A percentile compares a stretch with the other conserved stretches of the same genome.
phyloP scores from a whole-genome alignment of 208 protist species.

The Wallacemonas sp. region DNA sequence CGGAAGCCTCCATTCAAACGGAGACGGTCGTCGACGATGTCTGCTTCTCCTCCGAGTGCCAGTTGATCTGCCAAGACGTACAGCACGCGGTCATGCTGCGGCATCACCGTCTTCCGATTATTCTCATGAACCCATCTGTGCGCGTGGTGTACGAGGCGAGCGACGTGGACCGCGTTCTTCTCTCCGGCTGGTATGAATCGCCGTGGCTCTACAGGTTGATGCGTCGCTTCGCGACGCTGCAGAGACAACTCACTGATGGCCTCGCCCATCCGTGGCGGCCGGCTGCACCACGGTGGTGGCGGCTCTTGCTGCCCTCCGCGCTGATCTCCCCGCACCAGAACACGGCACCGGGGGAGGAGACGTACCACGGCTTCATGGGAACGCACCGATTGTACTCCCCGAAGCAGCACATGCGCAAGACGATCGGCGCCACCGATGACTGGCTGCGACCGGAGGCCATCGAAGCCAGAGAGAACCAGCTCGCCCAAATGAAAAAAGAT shows the following conservation, averaged over 20 bases:
- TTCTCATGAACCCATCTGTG: slow-evolving; percentile 77
- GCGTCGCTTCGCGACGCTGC: not conserved
- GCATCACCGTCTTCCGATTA: slow-evolving; percentile 40
- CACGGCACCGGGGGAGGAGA: too few relatives aligned
- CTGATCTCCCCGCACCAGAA: too few relatives aligned
- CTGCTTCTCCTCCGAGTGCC: slow-evolving; percentile 71
- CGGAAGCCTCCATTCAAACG: too few relatives aligned
- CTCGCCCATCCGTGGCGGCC: not conserved
- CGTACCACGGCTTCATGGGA: too few relatives aligned
- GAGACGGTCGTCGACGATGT: slow-evolving; percentile 33
- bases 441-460: slow-evolving; percentile 23
- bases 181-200: slow-evolving; percentile 6
- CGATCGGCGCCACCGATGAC: slow-evolving; percentile 26
- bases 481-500: too few relatives aligned
- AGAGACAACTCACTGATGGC: not conserved
- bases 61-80: slow-evolving; percentile 65
- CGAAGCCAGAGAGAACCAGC: too few relatives aligned
- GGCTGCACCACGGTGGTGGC: slow-evolving; percentile 6
- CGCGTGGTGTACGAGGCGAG: slow-evolving; percentile 55
- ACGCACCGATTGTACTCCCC: not conserved
- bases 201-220: not conserved
- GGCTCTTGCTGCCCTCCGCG: too few relatives aligned
- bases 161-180: slow-evolving; percentile 37
- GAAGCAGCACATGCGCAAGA: slow-evolving; percentile 5
- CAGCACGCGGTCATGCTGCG: slow-evolving; percentile 48